Percentiles rank a stretch among this genome's conserved stretches.
These are phyloP conservation scores for Blastomyces percursus DNA, from an alignment of 2,329 filamentous ascomycete genomes.

Conservation along the genomic window DNA sequence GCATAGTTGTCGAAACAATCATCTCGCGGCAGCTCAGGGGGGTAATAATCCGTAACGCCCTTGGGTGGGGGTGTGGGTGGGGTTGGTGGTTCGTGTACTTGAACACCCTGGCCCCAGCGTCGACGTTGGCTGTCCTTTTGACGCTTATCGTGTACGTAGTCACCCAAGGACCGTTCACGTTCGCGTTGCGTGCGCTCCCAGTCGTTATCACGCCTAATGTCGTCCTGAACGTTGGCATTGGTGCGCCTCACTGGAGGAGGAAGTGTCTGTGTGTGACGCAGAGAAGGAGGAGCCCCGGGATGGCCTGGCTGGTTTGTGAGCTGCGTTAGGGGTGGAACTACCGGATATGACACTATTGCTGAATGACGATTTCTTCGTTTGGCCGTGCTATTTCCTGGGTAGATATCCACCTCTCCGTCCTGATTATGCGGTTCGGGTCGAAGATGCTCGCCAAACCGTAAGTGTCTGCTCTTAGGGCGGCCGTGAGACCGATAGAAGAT, in stretches of 20 bases:
- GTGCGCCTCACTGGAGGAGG: neutral
- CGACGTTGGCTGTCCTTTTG: neutral
- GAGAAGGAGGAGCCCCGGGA: constrained; percentile 4
- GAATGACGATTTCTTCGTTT: constrained; percentile 2
- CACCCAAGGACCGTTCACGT: constrained; percentile 7
- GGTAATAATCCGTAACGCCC: neutral
- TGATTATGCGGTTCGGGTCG: constrained; percentile 11
- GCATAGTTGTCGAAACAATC: constrained; percentile 7
- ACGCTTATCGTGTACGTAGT: constrained; percentile 8
- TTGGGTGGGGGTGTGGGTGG: neutral
- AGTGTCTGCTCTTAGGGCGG: constrained; percentile 16
- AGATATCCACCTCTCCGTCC: constrained; percentile 17
- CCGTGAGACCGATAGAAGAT: constrained; percentile 20
- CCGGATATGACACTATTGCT: constrained; percentile 1
- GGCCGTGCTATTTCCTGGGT: constrained; percentile 18
- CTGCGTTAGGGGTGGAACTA: constrained; percentile 2
- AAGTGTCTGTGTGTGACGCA: constrained; percentile 3
- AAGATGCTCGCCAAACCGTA: constrained; percentile 3
- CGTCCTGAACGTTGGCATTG: constrained; percentile 4
- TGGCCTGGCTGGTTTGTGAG: constrained; percentile 13
- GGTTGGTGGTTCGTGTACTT: neutral
- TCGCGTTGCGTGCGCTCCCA: constrained; percentile 8
- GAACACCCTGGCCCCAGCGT: neutral
- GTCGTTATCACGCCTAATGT: constrained; percentile 7
- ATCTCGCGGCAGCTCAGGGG: neutral